Percentiles rank a stretch among this genome's conserved stretches.
phyloP scores from a whole-genome alignment of 2,329 filamentous ascomycete genomes.

The Didymella glomerata region DNA sequence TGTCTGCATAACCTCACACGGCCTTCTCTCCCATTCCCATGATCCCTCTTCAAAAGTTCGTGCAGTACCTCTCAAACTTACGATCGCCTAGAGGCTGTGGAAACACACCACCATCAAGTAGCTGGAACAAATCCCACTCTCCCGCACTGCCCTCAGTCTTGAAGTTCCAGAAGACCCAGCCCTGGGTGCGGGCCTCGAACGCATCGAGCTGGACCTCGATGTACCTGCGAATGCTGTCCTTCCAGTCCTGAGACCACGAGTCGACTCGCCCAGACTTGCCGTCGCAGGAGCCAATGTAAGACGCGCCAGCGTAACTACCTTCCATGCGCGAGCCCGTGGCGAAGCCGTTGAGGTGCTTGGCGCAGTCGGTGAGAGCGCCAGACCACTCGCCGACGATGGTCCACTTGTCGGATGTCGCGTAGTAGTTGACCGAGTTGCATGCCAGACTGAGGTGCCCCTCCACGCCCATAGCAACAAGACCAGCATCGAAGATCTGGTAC shows the following conservation, averaged over 20 bases:
- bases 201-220: constrained; percentile 65
- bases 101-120: constrained; percentile 61
- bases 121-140: constrained; percentile 62
- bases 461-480: constrained; percentile 58
- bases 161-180: constrained; percentile 68
- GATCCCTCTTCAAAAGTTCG: constrained; percentile 25
- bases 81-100: constrained; percentile 49
- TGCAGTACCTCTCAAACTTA: constrained; percentile 43
- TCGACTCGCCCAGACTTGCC: constrained; percentile 60
- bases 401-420: constrained; percentile 67
- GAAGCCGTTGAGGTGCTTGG: constrained; percentile 56
- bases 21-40: background rate
- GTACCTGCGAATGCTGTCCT: constrained; percentile 59
- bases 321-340: constrained; percentile 66
- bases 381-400: constrained; percentile 73
- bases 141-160: constrained; percentile 61
- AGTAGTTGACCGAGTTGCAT: constrained; percentile 61
- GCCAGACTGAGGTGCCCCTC: constrained; percentile 64
- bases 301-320: constrained; percentile 60
- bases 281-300: constrained; percentile 62
- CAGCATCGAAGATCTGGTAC: constrained; percentile 69
- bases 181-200: constrained; percentile 60
- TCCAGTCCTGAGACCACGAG: constrained; percentile 57
- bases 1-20: background rate
- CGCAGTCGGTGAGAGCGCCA: constrained; percentile 69